These are phyloP conservation scores for Calonectria leucothoes DNA, from an alignment of 2,329 filamentous ascomycete species.

Conservation along the genomic window DNA sequence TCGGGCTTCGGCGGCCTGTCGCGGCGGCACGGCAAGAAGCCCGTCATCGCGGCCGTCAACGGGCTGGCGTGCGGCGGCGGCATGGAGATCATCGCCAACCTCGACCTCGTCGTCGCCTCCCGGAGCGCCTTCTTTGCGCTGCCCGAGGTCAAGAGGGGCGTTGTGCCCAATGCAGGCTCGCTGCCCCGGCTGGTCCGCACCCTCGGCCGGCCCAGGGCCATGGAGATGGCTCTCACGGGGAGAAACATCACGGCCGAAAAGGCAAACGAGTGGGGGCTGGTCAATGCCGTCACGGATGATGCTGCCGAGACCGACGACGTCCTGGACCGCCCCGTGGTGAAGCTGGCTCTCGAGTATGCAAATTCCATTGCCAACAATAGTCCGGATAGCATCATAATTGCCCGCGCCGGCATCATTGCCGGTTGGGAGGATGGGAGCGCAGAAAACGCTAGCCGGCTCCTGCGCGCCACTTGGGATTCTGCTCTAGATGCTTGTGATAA, in stretches of 20 bases:
- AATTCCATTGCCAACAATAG: constrained; percentile 71
- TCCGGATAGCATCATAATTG: constrained; percentile 78
- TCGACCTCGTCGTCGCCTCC: constrained; percentile 76
- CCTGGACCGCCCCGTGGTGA: constrained; percentile 55
- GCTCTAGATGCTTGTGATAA: constrained; percentile 73
- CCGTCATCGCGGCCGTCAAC: constrained; percentile 81
- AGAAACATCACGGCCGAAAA: constrained; percentile 66
- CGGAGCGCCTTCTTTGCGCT: constrained; percentile 71
- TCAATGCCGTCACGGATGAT: constrained; percentile 70
- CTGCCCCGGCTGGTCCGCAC: constrained; percentile 74
- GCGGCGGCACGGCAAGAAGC: constrained; percentile 77
- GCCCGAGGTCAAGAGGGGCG: constrained; percentile 78
- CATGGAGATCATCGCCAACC: constrained; percentile 80
- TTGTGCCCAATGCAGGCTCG: constrained; percentile 77
- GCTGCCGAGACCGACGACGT: constrained; percentile 42
- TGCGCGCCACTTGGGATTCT: constrained; percentile 63
- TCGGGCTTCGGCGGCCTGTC: constrained; percentile 74
- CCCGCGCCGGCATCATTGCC: constrained; percentile 73
- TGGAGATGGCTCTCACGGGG: constrained; percentile 75
- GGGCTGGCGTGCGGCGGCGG: constrained; percentile 81
- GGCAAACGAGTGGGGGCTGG: constrained; percentile 72
- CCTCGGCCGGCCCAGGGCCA: constrained; percentile 74
- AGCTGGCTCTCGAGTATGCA: constrained; percentile 69
- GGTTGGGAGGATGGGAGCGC: constrained; percentile 76
- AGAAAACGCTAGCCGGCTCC: constrained; percentile 66